Percentiles rank a stretch among this genome's conserved stretches.
Evolutionary conservation across 352 stramenopile genomes (phyloP).

Genomic region (Phytophthora sansomeana): DNA sequence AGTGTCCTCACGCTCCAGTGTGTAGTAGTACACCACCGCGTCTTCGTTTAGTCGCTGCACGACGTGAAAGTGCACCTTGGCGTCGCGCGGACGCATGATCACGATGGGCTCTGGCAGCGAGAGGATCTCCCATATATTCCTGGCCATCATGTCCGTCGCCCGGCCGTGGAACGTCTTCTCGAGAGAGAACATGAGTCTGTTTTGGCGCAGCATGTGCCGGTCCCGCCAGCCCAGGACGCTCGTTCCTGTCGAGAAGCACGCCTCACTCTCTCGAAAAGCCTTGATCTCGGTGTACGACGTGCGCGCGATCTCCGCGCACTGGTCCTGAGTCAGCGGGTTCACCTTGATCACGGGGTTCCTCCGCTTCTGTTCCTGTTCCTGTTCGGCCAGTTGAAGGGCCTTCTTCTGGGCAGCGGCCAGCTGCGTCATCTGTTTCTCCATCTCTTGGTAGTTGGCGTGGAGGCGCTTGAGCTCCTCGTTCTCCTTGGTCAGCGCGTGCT

Average conservation of each 20-base stretch:
- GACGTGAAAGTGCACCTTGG: slow-evolving; percentile 69
- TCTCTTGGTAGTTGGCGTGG: slow-evolving; percentile 48
- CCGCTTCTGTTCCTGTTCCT: slow-evolving; percentile 57
- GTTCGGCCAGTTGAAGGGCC: slow-evolving; percentile 27
- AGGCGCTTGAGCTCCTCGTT: slow-evolving; percentile 62
- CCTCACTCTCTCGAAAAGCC: slow-evolving; percentile 59
- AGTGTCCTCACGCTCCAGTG: slow-evolving; percentile 56
- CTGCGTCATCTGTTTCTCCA: slow-evolving; percentile 59
- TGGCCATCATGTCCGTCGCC: slow-evolving; percentile 47
- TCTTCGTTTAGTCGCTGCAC: slow-evolving; percentile 68
- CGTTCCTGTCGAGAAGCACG: slow-evolving; percentile 58
- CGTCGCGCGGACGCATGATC: slow-evolving; percentile 56
- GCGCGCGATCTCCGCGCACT: slow-evolving; percentile 58
- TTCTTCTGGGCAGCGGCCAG: slow-evolving; percentile 53
- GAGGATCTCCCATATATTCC: slow-evolving; percentile 58
- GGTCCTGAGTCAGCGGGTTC: slow-evolving; percentile 45
- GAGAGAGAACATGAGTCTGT: slow-evolving; percentile 72
- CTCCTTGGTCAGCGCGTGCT: slow-evolving; percentile 58
- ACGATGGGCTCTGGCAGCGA: slow-evolving; percentile 55
- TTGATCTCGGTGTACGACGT: slow-evolving; percentile 57
- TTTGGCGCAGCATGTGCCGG: slow-evolving; percentile 48
- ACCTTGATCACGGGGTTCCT: slow-evolving; percentile 52
- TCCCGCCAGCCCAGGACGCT: slow-evolving; percentile 78
- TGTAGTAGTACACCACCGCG: slow-evolving; percentile 77
- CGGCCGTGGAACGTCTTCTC: slow-evolving; percentile 65